Evolutionary conservation across 2,329 filamentous ascomycete species (phyloP).

Genomic region (Beauveria sp.): DNA sequence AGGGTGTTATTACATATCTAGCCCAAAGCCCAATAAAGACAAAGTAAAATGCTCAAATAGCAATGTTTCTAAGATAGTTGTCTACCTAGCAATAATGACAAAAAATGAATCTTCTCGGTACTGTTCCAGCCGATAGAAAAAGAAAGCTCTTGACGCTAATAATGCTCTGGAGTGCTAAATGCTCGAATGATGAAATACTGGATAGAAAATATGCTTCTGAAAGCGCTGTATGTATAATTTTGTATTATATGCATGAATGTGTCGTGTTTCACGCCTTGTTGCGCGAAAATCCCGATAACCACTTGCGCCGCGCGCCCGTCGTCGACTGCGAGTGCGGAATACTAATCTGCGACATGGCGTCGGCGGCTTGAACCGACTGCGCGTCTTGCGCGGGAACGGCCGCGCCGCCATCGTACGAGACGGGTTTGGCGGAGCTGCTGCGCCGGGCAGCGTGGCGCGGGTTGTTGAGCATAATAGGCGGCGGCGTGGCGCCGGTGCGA

Average conservation of each 20-base stretch:
- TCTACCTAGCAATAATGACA: neutral
- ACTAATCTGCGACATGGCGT: neutral
- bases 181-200: neutral
- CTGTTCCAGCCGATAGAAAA: neutral
- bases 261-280: neutral
- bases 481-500: conserved; percentile 43
- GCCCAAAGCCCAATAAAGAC: no score
- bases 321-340: conserved; percentile 10
- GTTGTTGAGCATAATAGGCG: conserved; percentile 42
- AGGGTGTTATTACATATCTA: no score
- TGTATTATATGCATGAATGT: neutral
- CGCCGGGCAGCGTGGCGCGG: conserved; percentile 26
- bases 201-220: neutral
- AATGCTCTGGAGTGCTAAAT: neutral
- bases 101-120: neutral
- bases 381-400: neutral
- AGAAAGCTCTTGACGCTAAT: neutral
- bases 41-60: neutral
- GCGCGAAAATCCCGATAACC: conserved; percentile 25
- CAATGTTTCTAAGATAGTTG: neutral
- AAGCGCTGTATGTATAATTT: neutral
- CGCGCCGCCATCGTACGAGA: neutral
- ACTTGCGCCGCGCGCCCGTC: conserved; percentile 27
- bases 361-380: neutral
- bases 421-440: conserved; percentile 16